Conservation (phyloP, 805 yeast species). For the Lipomyces japonicus region DNA sequence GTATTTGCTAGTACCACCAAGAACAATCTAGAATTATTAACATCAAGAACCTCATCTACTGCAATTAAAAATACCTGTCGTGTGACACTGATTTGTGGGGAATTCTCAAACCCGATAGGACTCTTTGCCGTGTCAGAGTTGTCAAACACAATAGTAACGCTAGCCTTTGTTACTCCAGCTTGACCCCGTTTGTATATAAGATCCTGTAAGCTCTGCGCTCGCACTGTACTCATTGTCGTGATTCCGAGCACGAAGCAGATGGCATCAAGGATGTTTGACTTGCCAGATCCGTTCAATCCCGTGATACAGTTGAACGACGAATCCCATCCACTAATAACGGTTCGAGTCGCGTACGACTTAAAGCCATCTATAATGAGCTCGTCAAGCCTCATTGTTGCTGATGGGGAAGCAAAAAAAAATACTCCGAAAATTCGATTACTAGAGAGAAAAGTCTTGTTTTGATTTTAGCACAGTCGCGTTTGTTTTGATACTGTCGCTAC, state of each 20-base stretch:
- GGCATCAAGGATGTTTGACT: conserved; percentile 93
- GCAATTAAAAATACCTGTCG: conserved; percentile 51
- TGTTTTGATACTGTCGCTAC: no score
- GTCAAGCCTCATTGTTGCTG: conserved; percentile 71
- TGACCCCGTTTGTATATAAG: conserved; percentile 95
- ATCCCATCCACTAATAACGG: conserved; percentile 95
- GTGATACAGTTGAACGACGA: conserved; percentile 95
- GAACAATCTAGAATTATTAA: conserved; percentile 46
- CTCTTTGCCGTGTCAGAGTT: conserved; percentile 69
- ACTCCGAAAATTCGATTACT: not conserved
- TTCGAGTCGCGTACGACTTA: conserved; percentile 94
- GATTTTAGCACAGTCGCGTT: no score
- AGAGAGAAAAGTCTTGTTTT: no score
- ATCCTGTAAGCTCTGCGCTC: conserved; percentile 91
- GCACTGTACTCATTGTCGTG: conserved; percentile 86
- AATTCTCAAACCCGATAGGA: conserved; percentile 82
- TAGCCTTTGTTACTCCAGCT: conserved; percentile 95
- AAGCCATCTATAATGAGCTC: conserved; percentile 96
- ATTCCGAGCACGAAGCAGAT: conserved; percentile 98
- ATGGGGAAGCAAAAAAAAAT: not conserved
- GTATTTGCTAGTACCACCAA: conserved; percentile 91
- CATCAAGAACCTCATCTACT: not conserved
- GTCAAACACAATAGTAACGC: conserved; percentile 93
- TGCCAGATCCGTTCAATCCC: conserved; percentile 96
- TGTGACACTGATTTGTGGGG: conserved; percentile 79